Percentiles rank a stretch among this genome's conserved stretches.
These are phyloP conservation scores for Escovopsis sp. DNA, from an alignment of 2,329 filamentous ascomycete genomes.

Conservation along the genomic window DNA sequence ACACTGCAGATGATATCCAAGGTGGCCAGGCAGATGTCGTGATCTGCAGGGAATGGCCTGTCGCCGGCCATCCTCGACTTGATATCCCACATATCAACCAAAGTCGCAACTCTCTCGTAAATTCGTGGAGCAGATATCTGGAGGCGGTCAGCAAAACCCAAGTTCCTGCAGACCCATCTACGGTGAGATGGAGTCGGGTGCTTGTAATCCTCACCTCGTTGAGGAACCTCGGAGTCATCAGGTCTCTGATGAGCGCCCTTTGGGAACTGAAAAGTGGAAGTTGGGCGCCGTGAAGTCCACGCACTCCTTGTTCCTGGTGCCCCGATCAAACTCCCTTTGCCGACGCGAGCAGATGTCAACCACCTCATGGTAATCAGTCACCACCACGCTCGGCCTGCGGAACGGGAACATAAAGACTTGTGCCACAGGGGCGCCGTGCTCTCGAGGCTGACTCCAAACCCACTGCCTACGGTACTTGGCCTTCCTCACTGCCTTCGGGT, in stretches of 20 bases:
- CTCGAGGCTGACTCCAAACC: conserved; percentile 13
- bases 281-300: conserved; percentile 12
- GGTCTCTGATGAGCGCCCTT: conserved; percentile 19
- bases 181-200: too few relatives aligned
- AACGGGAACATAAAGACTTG: conserved; percentile 22
- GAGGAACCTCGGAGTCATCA: conserved; percentile 23
- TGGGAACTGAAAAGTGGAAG: conserved; percentile 22
- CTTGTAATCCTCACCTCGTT: conserved; percentile 10
- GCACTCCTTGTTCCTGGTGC: conserved; percentile 12
- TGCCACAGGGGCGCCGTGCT: conserved; percentile 14
- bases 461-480: conserved; percentile 12
- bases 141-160: neutral
- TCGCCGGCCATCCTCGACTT: conserved; percentile 16
- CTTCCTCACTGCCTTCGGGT: conserved; percentile 8
- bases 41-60: conserved; percentile 16
- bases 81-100: conserved; percentile 20
- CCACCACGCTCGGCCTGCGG: conserved; percentile 15
- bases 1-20: conserved; percentile 22
- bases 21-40: conserved; percentile 18
- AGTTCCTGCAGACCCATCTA: neutral
- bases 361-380: conserved; percentile 19
- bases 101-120: conserved; percentile 15
- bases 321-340: conserved; percentile 19
- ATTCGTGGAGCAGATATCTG: conserved; percentile 22
- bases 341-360: conserved; percentile 20